Conservation (phyloP, 2,329 filamentous ascomycete species). For the Didymella pinodella region DNA sequence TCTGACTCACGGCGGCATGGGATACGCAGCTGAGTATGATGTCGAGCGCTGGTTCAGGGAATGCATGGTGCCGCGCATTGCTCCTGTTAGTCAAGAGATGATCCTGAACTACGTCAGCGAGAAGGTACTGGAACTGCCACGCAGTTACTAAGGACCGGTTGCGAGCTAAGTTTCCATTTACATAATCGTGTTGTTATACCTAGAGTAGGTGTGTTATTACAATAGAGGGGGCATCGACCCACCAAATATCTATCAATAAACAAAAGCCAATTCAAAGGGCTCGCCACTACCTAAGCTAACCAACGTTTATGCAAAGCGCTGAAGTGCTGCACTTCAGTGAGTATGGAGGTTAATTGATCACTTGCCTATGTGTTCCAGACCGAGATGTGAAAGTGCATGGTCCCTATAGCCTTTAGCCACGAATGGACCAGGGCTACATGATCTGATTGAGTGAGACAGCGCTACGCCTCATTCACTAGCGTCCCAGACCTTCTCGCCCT, state of each 20-base stretch:
- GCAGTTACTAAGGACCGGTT: conserved; percentile 66
- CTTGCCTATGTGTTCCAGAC: no score
- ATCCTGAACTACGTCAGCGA: conserved; percentile 77
- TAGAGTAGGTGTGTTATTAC: no score
- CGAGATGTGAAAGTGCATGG: no score
- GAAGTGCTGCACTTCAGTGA: no score
- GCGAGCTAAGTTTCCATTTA: background rate
- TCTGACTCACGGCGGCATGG: conserved; percentile 68
- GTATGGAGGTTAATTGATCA: no score
- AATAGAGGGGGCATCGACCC: no score
- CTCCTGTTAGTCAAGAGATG: conserved; percentile 72
- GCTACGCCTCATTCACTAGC: background rate
- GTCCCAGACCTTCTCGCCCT: conserved; percentile 26
- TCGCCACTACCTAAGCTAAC: background rate
- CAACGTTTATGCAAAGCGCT: background rate
- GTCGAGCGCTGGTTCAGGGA: conserved; percentile 68
- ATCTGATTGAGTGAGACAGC: background rate
- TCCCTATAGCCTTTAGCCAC: no score
- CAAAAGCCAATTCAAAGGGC: background rate
- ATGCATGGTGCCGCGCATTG: conserved; percentile 66
- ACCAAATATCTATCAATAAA: background rate
- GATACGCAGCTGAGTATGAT: conserved; percentile 69
- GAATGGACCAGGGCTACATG: no score
- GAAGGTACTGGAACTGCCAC: conserved; percentile 70
- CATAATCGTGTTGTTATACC: no score